Percentiles rank a stretch among this genome's conserved stretches.
phyloP scores from a whole-genome alignment of 129 eudicot genomes.

The Flaveria linearis region DNA sequence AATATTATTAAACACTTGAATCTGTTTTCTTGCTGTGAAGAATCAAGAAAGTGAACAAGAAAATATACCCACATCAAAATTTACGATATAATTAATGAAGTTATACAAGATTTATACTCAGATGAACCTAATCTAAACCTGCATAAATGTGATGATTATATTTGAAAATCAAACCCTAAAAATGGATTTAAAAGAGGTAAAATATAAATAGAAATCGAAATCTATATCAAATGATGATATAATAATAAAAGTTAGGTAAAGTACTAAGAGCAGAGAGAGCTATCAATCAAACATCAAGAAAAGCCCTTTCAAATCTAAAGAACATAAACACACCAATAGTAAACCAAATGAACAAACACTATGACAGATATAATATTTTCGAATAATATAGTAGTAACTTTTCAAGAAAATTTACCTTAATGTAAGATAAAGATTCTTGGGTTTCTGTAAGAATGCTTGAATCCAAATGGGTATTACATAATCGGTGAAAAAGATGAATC shows the following conservation, averaged over 20 bases:
- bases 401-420: constrained; percentile 43
- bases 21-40: constrained; percentile 36
- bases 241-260: constrained; percentile 42
- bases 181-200: constrained; percentile 28
- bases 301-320: constrained; percentile 37
- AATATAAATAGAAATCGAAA: background rate
- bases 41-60: constrained; percentile 45
- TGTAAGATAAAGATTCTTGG: constrained; percentile 5
- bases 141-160: background rate
- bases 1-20: background rate
- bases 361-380: constrained; percentile 3
- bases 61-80: constrained; percentile 27
- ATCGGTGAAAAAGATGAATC: constrained; percentile 40
- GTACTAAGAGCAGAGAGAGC: constrained; percentile 40
- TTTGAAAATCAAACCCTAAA: constrained; percentile 40
- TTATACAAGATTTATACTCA: constrained; percentile 3
- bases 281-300: constrained; percentile 52
- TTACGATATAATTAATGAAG: background rate
- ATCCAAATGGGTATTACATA: constrained; percentile 49
- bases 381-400: constrained; percentile 14
- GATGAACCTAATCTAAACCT: constrained; percentile 13
- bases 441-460: constrained; percentile 19
- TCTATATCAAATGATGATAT: constrained; percentile 32
- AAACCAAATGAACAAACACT: constrained; percentile 16
- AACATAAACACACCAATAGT: constrained; percentile 24